These are phyloP conservation scores for Cubamyces sp. DNA, from an alignment of 768 basidiomycete species.

Conservation along the genomic window DNA sequence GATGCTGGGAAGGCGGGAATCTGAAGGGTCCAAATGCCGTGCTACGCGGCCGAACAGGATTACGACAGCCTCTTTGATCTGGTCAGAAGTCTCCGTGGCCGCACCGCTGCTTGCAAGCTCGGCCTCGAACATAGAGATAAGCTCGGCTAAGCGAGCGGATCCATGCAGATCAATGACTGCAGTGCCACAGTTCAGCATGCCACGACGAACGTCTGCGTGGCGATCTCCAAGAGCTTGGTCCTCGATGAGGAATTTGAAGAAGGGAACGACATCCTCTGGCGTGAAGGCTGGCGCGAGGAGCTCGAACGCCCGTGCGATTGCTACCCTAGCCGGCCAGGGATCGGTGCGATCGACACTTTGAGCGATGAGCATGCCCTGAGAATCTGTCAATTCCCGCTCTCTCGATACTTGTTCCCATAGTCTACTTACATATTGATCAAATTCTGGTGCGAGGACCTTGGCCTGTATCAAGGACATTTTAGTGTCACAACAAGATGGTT, in stretches of 20 bases:
- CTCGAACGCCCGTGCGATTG: slow-evolving; percentile 70
- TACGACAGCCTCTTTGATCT: slow-evolving; percentile 92
- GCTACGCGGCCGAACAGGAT: slow-evolving; percentile 94
- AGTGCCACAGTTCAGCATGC: slow-evolving; percentile 86
- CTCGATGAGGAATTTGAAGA: slow-evolving; percentile 88
- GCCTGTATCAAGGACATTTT: slow-evolving; percentile 55
- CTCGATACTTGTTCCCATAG: neutral
- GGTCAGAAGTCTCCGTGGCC: slow-evolving; percentile 76
- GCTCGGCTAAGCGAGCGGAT: slow-evolving; percentile 62
- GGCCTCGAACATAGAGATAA: slow-evolving; percentile 83
- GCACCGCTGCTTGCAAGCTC: slow-evolving; percentile 57
- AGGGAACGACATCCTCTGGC: slow-evolving; percentile 58
- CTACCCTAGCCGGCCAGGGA: slow-evolving; percentile 84
- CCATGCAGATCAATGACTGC: slow-evolving; percentile 86
- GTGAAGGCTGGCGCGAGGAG: slow-evolving; percentile 69
- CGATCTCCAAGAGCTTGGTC: slow-evolving; percentile 89
- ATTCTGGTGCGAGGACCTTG: slow-evolving; percentile 87
- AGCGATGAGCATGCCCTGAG: slow-evolving; percentile 90
- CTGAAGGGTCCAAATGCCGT: slow-evolving; percentile 77
- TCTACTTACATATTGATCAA: slow-evolving; percentile 81
- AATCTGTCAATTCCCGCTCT: neutral
- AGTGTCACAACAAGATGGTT: neutral
- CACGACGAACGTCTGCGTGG: slow-evolving; percentile 75
- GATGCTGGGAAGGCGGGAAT: slow-evolving; percentile 77
- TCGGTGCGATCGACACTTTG: slow-evolving; percentile 85